Percentiles rank a stretch among this genome's conserved stretches.
Evolutionary conservation across 2,329 filamentous ascomycete species (phyloP).

Genomic region (Thermoascus crustaceus): DNA sequence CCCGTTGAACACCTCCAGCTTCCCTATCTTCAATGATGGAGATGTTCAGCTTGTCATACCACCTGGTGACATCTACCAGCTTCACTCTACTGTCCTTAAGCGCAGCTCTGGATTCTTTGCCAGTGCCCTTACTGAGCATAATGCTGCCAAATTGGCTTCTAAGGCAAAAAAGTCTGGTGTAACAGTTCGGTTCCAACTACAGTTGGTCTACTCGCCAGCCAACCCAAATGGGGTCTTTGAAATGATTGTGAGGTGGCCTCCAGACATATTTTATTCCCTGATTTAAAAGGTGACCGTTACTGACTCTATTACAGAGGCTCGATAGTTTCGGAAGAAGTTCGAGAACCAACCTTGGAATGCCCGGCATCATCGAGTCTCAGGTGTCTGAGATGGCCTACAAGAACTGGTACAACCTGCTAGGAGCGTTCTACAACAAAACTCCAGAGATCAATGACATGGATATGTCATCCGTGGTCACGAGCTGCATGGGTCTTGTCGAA

Average conservation of each 20-base stretch:
- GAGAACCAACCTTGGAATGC: conserved; percentile 5
- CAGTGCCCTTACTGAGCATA: conserved; percentile 11
- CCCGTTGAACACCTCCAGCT: conserved; percentile 15
- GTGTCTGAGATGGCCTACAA: conserved; percentile 9
- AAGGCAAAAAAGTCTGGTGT: conserved; percentile 19
- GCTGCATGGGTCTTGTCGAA: conserved; percentile 34
- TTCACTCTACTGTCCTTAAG: conserved; percentile 27
- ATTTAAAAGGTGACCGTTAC: not conserved
- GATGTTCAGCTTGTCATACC: conserved; percentile 33
- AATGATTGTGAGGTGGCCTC: conserved; percentile 5
- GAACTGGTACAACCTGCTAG: conserved; percentile 39
- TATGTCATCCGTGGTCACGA: conserved; percentile 32
- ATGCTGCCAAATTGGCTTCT: conserved; percentile 19
- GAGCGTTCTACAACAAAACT: conserved; percentile 39
- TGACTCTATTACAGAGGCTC: conserved; percentile 20
- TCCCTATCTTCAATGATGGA: conserved; percentile 31
- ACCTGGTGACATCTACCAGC: conserved; percentile 25
- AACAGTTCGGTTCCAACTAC: conserved; percentile 15
- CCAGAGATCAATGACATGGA: conserved; percentile 33
- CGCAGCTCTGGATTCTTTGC: conserved; percentile 16
- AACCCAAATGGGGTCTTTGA: conserved; percentile 8
- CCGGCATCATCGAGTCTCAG: conserved; percentile 1
- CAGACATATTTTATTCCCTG: not conserved
- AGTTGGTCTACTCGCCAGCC: conserved; percentile 8
- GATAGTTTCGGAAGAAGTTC: conserved; percentile 22